Evolutionary conservation across 1,284 basidiomycete genomes (phyloP), one percentile per base, ranked within the genome.

Genomic region (Vanrija sp.): DNA sequence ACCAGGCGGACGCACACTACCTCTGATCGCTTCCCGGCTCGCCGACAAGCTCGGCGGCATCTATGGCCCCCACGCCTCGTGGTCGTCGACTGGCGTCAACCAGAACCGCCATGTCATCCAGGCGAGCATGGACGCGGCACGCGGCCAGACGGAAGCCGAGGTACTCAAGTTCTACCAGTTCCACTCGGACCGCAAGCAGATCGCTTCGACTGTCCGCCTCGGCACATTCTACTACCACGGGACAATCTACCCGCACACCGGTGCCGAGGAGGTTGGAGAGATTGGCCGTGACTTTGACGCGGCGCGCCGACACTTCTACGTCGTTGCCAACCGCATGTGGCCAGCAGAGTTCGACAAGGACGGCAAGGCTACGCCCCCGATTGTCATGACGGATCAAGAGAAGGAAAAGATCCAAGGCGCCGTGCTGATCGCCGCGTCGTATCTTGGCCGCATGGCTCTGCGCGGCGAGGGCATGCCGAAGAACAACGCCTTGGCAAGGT

Each of bases 191-290:
- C 84, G 90, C 16, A 88, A 88, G 16, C 89, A 92, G 65, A 83
- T 84, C 45, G 83, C 86, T 60, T 94, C 89, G 68, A 88, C 90
- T 1, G 89, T 87, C 70, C 84, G 88, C 20, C 82, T 97, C 2
- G 93, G 90, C 15, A 86, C 89, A 72, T 87, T 95, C n/a, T 94
- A 87, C 77, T 97, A 97, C 69, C 87, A 91, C 67, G 93, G 93
- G 10, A 90, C 86, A 48, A 85, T 94, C 31, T 93, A 93, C 67
- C 45, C 51, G 2, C 47, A 50, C 41, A 89, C 89, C 1, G 91
- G 83, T n/a, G 89, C 88, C 24, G 90, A 94, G 74, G 89, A 88
- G 18, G 88, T 92, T 38, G 90, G 89, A 10, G 83, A 84, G 23
- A 81, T 93, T 19, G 82, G 84, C 1, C 83, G 85, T 41, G 87